Conservation (phyloP, 2,329 filamentous ascomycete species). For the Trichoderma sp. region DNA sequence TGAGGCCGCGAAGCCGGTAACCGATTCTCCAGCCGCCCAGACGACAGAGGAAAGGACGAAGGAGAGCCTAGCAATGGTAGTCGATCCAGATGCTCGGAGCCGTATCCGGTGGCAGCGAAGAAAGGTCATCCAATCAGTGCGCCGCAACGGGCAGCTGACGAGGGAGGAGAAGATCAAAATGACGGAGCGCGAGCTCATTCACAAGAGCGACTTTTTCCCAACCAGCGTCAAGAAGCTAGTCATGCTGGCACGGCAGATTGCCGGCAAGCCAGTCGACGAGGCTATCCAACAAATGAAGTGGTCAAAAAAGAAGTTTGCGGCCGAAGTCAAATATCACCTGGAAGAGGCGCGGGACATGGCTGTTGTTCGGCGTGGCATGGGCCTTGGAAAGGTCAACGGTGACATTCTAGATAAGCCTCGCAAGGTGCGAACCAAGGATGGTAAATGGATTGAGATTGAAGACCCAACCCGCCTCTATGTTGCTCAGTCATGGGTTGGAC, state of each 20-base stretch:
- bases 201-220: conserved; percentile 70
- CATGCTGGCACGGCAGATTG: conserved; percentile 81
- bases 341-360: conserved; percentile 80
- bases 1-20: conserved; percentile 35
- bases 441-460: conserved; percentile 65
- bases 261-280: conserved; percentile 90
- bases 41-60: conserved; percentile 39
- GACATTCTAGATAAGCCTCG: conserved; percentile 38
- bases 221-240: conserved; percentile 91
- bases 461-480: conserved; percentile 86
- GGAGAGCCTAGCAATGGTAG: conserved; percentile 57
- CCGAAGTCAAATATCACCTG: conserved; percentile 75
- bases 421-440: conserved; percentile 71
- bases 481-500: conserved; percentile 88
- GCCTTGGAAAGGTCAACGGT: conserved; percentile 53
- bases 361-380: conserved; percentile 80
- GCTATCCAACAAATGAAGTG: conserved; percentile 94
- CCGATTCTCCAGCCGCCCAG: conserved; percentile 27
- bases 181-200: conserved; percentile 53
- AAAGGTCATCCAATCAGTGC: conserved; percentile 76
- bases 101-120: conserved; percentile 77
- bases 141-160: conserved; percentile 52
- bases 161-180: conserved; percentile 66
- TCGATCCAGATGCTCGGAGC: conserved; percentile 72
- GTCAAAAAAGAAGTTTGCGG: conserved; percentile 87